These are phyloP conservation scores for Teunomyces barrocoloradensis DNA, from an alignment of 805 yeast genomes.

Conservation along the genomic window DNA sequence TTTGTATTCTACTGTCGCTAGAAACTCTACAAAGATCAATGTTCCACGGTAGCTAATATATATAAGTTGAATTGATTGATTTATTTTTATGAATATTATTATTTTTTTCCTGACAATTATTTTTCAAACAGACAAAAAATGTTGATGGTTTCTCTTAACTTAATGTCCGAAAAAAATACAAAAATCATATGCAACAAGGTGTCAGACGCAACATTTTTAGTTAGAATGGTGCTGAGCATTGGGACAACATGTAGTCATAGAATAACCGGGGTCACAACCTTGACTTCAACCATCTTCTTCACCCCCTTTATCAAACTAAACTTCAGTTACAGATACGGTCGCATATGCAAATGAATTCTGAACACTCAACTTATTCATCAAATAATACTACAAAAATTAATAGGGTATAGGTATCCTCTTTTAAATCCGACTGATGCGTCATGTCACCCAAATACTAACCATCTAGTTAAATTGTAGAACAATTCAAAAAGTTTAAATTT, in stretches of 20 bases:
- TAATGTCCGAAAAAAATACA: not conserved
- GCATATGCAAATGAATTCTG: not conserved
- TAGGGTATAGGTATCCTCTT: not conserved
- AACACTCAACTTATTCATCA: not conserved
- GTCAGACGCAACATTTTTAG: not conserved
- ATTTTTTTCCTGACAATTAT: not conserved
- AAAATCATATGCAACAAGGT: conserved; percentile 2
- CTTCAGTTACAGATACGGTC: not conserved
- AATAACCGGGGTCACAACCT: not conserved
- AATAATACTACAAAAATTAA: not conserved
- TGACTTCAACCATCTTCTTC: not conserved
- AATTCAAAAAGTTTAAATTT: conserved; percentile 1
- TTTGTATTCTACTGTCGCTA: conserved; percentile 3
- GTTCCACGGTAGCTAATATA: conserved; percentile 4
- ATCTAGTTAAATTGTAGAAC: not conserved
- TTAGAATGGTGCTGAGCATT: not conserved
- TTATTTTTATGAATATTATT: conserved; percentile 1
- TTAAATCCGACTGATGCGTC: not conserved
- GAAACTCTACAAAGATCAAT: not conserved
- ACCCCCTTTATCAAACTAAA: not conserved
- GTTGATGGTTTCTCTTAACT: not conserved
- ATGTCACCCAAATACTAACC: not conserved
- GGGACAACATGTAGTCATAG: not conserved
- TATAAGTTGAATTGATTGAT: conserved; percentile 2
- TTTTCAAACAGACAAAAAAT: conserved; percentile 1